Percentiles rank a stretch among this genome's conserved stretches.
These are phyloP conservation scores for Draba incana DNA, from an alignment of 345 rosid genomes.

Conservation along the genomic window DNA sequence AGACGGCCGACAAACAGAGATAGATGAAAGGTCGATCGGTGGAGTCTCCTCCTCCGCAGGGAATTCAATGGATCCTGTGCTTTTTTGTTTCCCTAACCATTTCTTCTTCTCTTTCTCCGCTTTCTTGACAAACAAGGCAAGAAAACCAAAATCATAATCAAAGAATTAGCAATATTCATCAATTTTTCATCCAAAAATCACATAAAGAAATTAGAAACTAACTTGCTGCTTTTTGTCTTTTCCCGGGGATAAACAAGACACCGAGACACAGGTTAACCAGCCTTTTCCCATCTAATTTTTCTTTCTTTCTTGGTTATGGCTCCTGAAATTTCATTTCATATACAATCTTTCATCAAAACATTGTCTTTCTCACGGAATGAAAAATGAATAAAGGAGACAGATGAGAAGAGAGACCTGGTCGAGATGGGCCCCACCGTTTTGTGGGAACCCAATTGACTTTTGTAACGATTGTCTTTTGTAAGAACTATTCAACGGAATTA, in stretches of 20 bases:
- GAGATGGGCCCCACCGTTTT: slow-evolving; percentile 39
- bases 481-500: slow-evolving; percentile 41
- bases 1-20: slow-evolving; percentile 19
- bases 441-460: slow-evolving; percentile 45
- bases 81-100: slow-evolving; percentile 40
- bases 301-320: neutral
- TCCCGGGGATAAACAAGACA: slow-evolving; percentile 30
- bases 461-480: slow-evolving; percentile 32
- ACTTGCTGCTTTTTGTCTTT: slow-evolving; percentile 39
- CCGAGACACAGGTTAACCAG: slow-evolving; percentile 38
- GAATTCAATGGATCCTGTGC: slow-evolving; percentile 33
- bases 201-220: slow-evolving; percentile 3
- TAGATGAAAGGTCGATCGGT: slow-evolving; percentile 18
- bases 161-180: slow-evolving; percentile 15
- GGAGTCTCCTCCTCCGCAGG: slow-evolving; percentile 18
- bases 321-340: slow-evolving; percentile 32
- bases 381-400: neutral
- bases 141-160: neutral
- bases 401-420: slow-evolving; percentile 31
- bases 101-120: slow-evolving; percentile 38
- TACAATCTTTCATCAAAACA: slow-evolving; percentile 27
- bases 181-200: neutral
- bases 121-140: slow-evolving; percentile 31
- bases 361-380: slow-evolving; percentile 8
- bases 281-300: slow-evolving; percentile 29